Evolutionary conservation across 495 filamentous ascomycete genomes (phyloP).

Genomic region (Pyronema domesticum): DNA sequence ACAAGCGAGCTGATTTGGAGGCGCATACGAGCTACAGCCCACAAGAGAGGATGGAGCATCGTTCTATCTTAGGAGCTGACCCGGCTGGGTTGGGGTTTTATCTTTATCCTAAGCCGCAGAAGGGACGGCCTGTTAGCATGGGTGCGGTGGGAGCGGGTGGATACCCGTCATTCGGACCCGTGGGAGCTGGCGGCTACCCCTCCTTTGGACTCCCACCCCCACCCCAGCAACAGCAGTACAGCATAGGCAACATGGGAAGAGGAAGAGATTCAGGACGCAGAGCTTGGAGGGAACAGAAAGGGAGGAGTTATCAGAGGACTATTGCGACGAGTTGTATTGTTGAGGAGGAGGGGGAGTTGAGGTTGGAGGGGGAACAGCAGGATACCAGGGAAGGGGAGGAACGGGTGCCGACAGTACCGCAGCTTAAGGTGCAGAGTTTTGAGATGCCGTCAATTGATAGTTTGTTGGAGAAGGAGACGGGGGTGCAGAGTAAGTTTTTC

Average conservation of each 20-base stretch:
- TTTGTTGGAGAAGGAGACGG: not conserved
- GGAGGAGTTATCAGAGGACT: constrained; percentile 12
- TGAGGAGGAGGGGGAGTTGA: constrained; percentile 16
- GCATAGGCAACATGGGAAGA: constrained; percentile 7
- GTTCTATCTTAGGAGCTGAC: constrained; percentile 20
- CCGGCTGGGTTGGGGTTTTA: constrained; percentile 20
- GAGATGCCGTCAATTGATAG: not conserved
- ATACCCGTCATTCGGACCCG: not conserved
- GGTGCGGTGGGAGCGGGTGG: not conserved
- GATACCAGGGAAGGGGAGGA: not conserved
- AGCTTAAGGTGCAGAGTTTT: not conserved
- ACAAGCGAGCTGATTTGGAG: constrained; percentile 4
- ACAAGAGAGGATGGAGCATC: constrained; percentile 21
- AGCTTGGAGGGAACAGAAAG: constrained; percentile 17
- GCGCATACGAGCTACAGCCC: constrained; percentile 8
- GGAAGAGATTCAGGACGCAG: constrained; percentile 6
- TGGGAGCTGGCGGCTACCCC: not conserved
- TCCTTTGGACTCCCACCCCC: not conserved
- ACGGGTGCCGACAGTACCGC: not conserved
- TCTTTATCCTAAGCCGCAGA: constrained; percentile 14
- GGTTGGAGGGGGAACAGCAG: not conserved
- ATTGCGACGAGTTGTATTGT: constrained; percentile 16
- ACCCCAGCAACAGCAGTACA: not conserved
- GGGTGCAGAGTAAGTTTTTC: no score
- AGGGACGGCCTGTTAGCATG: constrained; percentile 1